Evolutionary conservation across 2,329 filamentous ascomycete species (phyloP), one percentile per base, ranked within the genome.

Genomic region (Ciborinia camelliae): DNA sequence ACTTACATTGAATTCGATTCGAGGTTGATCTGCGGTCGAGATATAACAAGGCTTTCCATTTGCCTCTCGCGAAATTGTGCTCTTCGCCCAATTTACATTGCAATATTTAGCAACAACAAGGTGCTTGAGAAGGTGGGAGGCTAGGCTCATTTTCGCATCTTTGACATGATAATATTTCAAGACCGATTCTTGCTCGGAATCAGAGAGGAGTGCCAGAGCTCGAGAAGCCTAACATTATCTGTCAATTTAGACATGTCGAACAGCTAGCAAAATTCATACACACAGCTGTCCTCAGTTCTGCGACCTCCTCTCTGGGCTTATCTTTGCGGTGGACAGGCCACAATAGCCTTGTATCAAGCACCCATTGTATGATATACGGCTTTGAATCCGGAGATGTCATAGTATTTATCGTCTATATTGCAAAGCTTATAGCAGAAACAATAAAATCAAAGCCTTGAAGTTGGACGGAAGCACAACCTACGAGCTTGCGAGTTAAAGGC

Each of bases 111-210:
- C 81, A 68, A 92, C 84, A 72, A 84, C 86, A 70, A 87, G 82
- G 63, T 89, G 87, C 79, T 94, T 94, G 66, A 93, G 80, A 58
- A 94, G 82, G 51, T 87, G 84, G 23, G 90, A 93, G 30, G 78
- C 88, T 50, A 94, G 81, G 57, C 84, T 84, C 82, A 92, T 89
- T 74, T 89, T 90, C 62, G 90, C 90, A 77, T 93, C 90, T 73
- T 84, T 81, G 70, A 88, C 79, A 75, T 88, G 85, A 77, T 86
- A 84, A 77, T 86, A 91, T 65, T 80, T 80, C 10, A 87, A 80
- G 39, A 88, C 83, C 18, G 77, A 76, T 60, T 81, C 75, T 67
- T 82, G 84, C 74, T 92, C 89, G 12, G 82, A 77, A 1, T 77
- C 70, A 2, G 79, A 76, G 57, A 88, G 79, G 35, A 88, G 78